These are phyloP conservation scores for Phytophthora vignae DNA, from an alignment of 352 stramenopile species.

Conservation along the genomic window DNA sequence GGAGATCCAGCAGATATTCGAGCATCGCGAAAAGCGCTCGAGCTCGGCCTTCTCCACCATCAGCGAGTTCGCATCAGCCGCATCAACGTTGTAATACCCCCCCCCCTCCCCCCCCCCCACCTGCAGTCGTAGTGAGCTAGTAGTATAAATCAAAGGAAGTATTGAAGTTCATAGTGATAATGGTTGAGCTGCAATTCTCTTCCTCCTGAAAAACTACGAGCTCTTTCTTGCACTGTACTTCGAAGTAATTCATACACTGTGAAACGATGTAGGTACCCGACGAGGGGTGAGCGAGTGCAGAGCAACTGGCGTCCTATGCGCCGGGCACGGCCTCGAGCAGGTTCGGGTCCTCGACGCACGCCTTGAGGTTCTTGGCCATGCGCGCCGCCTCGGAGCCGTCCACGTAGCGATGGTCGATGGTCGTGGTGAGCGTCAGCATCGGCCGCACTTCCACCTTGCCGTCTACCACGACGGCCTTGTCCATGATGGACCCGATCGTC, in stretches of 20 bases:
- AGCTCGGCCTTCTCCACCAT: constrained; percentile 22
- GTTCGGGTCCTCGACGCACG: constrained; percentile 60
- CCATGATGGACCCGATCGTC: constrained; percentile 69
- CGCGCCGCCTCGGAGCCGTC: constrained; percentile 67
- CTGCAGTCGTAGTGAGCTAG: neutral
- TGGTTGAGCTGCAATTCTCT: constrained; percentile 10
- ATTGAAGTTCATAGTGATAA: neutral
- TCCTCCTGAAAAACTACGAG: constrained; percentile 22
- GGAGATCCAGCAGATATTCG: constrained; percentile 52
- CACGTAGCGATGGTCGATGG: constrained; percentile 77
- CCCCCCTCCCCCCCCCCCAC: no score
- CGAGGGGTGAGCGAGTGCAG: no score
- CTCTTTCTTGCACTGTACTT: neutral
- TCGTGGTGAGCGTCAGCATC: constrained; percentile 74
- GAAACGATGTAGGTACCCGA: no score
- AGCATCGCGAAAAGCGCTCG: constrained; percentile 14
- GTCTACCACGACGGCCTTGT: constrained; percentile 69
- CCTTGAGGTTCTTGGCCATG: constrained; percentile 64
- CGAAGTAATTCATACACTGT: no score
- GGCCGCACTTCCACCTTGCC: constrained; percentile 65
- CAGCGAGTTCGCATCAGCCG: constrained; percentile 12
- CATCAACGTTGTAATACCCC: neutral
- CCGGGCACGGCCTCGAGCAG: constrained; percentile 51
- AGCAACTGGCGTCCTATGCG: constrained; percentile 19
- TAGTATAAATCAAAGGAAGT: no score